Base-by-base conservation (phyloP, 2,329 filamentous ascomycete genomes). In the Stachybotrys chartarum region DNA sequence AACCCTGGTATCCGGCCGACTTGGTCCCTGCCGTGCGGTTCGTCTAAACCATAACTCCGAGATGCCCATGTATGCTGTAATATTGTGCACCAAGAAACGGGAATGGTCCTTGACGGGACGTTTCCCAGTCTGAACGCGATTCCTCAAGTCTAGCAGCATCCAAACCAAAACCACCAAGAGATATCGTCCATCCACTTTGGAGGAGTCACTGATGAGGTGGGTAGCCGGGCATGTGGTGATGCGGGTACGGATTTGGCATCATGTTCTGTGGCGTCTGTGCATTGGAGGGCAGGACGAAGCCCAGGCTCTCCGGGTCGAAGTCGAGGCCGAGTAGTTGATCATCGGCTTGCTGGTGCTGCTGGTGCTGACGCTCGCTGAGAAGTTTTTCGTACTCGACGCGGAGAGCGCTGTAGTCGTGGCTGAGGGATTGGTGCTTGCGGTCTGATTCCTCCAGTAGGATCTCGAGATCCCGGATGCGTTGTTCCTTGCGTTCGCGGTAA, bases 401-500 rank as follows among this genome's bases (percentile, higher is more conserved):
- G 24, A 83, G 71, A n/a, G 67, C 64, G 31, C 73, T 68, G 63
- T 84, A 83, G 5, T 80, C 81, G 53, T 76, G 73, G 58, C 77
- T 76, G 54, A 86, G 76, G 39, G 75, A 73, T 56, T 78, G 78
- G 65, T 85, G 81, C 60, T 78, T 80, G 30, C 79, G 75, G 58
- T 78, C 77, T 52, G 82, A 70, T 17, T 80, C 76, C 50, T 68
- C 69, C 35, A 86, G 76, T 61, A 83, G 76, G 42, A 73, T 65
- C 66, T 86, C 83, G 18, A 87, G 77, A 60, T 86, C 83, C 58
- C 80, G 79, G 63, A 85, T 85, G 58, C 84, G 79, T 66, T 85
- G 83, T 63, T 87, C 64, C 54, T 66, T 70, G 56, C 67, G 65
- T 56, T 68, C 64, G 31, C 66, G 63, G 56, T 70, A 70, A 30